Evolutionary conservation across 352 stramenopile species (phyloP).

Genomic region (Pythium insidiosum): DNA sequence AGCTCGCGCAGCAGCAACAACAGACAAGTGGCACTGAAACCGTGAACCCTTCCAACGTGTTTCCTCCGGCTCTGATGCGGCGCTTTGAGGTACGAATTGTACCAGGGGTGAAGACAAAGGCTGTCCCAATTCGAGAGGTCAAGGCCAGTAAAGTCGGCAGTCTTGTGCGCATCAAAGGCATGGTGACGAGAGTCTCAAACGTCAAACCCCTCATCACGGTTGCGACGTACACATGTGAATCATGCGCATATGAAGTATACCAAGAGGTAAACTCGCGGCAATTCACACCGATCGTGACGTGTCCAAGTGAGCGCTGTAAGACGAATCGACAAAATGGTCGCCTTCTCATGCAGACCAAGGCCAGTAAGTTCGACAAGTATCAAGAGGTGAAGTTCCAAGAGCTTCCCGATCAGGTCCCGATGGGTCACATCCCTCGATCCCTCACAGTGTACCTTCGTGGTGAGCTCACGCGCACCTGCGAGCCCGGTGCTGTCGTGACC

Average conservation of each 20-base stretch:
- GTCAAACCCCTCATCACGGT: slow-evolving; percentile 97
- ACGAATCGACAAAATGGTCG: slow-evolving; percentile 71
- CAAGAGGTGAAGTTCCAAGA: slow-evolving; percentile 98
- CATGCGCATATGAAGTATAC: slow-evolving; percentile 96
- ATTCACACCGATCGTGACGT: slow-evolving; percentile 92
- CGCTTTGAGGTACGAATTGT: slow-evolving; percentile 81
- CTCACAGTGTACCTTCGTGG: slow-evolving; percentile 90
- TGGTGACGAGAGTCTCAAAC: slow-evolving; percentile 97
- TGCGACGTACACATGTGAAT: slow-evolving; percentile 97
- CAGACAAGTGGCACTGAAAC: slow-evolving; percentile 22
- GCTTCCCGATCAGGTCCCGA: slow-evolving; percentile 91
- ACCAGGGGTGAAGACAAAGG: slow-evolving; percentile 79
- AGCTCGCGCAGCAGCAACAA: slow-evolving; percentile 50
- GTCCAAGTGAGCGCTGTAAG: slow-evolving; percentile 85
- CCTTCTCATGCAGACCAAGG: slow-evolving; percentile 94
- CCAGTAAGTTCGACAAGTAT: slow-evolving; percentile 98
- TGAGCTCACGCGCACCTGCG: slow-evolving; percentile 90
- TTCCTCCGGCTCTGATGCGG: slow-evolving; percentile 90
- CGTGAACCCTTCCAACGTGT: slow-evolving; percentile 48
- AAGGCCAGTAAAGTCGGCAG: slow-evolving; percentile 92
- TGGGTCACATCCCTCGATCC: slow-evolving; percentile 96
- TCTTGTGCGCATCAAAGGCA: slow-evolving; percentile 95
- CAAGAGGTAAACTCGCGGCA: slow-evolving; percentile 91
- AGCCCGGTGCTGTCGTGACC: slow-evolving; percentile 94
- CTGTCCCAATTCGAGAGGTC: slow-evolving; percentile 91